phyloP scores from a whole-genome alignment of 2,329 filamentous ascomycete genomes.

The Exserohilum rostratum region DNA sequence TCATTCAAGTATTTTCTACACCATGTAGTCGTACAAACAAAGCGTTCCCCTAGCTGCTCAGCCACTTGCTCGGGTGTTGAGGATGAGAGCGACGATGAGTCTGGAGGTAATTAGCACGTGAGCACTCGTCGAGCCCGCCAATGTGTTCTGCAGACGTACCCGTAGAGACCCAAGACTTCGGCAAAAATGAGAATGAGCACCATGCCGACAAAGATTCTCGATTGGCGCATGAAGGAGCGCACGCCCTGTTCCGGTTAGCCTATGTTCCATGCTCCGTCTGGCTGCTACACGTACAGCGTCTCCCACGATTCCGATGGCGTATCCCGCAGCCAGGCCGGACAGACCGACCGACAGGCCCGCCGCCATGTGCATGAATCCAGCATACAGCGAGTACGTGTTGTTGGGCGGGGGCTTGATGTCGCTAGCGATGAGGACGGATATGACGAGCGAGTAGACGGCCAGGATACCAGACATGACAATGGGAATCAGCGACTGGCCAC shows the following conservation, averaged over 20 bases:
- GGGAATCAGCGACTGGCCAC: constrained; percentile 75
- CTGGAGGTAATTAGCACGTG: constrained; percentile 53
- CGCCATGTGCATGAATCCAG: constrained; percentile 91
- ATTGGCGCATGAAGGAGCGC: constrained; percentile 94
- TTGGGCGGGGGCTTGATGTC: constrained; percentile 76
- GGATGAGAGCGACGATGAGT: constrained; percentile 88
- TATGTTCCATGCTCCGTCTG: not conserved
- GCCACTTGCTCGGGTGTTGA: constrained; percentile 83
- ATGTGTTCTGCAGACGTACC: constrained; percentile 63
- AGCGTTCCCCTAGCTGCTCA: constrained; percentile 27
- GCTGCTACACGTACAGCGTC: constrained; percentile 68
- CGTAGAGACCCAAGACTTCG: constrained; percentile 95
- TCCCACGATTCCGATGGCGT: constrained; percentile 90
- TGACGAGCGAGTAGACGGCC: constrained; percentile 95
- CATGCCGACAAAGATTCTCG: constrained; percentile 96
- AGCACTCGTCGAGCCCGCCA: not conserved
- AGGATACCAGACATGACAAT: constrained; percentile 99
- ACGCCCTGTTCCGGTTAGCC: constrained; percentile 64
- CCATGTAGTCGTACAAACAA: constrained; percentile 39
- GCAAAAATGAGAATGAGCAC: constrained; percentile 98
- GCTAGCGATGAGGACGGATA: constrained; percentile 92
- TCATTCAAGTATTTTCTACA: constrained; percentile 27
- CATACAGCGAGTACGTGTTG: constrained; percentile 80
- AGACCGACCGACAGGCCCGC: constrained; percentile 79
- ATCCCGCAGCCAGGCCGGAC: constrained; percentile 49